Base-by-base conservation (phyloP, 2,329 filamentous ascomycete genomes). In the Botrytis medusae region DNA sequence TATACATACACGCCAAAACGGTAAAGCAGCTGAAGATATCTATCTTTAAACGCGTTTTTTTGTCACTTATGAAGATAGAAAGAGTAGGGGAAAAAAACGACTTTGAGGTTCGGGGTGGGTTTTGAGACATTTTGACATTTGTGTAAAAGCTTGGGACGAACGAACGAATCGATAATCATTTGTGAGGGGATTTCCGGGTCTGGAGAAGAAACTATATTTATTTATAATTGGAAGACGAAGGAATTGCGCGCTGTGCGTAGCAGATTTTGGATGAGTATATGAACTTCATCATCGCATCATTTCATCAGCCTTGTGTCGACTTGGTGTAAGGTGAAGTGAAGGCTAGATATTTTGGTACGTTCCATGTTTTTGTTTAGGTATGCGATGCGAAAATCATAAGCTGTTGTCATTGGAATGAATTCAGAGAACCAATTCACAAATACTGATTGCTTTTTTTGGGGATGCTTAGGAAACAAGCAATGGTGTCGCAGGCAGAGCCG, bases 401-500 rank as follows among this genome's bases (percentile, higher is more conserved):
- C 65, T 22, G 48, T 25, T 16, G 34, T 42, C 65, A 57, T 57
- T 44, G 37, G n/a, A 32, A 42, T 42, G 48, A 25, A 44, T 69
- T 57, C 8, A 44, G 16, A 29, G 7, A 18, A 40, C 48, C 34
- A 37, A 46, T 20, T 46, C 6, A 46, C 29, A 9, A 37, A 70
- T 34, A 70, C 54, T 63, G 29, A 70, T 48, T 73, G 32, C 61
- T 59, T 14, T 65, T 62, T 71, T 9, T 18, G 25, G 12, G 48
- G n/a, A 40, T 54, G 51, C 32, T 64, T 51, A 48, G 57, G 51
- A 69, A 44, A 29, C 29, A 70, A 71, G 77, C 74, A 74, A 91
- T 91, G 89, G 88, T 91, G 81, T 91, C 89, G 81, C 89, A 90
- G 75, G 76, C 78, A 61, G 78, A 78, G 73, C 76, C 78, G 71